phyloP scores from a whole-genome alignment of 768 basidiomycete genomes.

The Boletales sp. region DNA sequence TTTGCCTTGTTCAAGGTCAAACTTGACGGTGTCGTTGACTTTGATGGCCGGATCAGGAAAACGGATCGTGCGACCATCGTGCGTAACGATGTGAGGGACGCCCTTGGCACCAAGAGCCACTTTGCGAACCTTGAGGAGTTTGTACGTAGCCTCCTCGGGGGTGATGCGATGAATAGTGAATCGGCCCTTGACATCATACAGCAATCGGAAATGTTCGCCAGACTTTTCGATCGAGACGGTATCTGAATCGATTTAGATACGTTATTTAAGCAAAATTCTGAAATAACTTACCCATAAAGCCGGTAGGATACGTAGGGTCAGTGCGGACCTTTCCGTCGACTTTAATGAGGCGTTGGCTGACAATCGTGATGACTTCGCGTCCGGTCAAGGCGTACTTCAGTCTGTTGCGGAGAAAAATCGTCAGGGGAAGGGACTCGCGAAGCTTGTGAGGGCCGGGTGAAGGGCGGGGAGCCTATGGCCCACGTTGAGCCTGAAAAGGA shows the following conservation, averaged over 20 bases:
- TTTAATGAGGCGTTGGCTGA: conserved; percentile 96
- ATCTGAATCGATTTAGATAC: conserved; percentile 46
- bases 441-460: conserved; percentile 99
- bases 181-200: conserved; percentile 99
- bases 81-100: conserved; percentile 96
- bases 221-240: conserved; percentile 98
- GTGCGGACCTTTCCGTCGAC: conserved; percentile 99
- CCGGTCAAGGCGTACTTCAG: conserved; percentile 98
- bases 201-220: conserved; percentile 97
- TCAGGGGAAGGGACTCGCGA: conserved; percentile 95
- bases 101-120: conserved; percentile 91
- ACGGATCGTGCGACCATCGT: conserved; percentile 99
- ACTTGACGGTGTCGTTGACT: conserved; percentile 97
- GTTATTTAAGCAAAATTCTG: not conserved
- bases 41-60: conserved; percentile 96
- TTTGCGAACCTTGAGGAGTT: conserved; percentile 91
- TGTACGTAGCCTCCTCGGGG: conserved; percentile 93
- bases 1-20: conserved; percentile 92
- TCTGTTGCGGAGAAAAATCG: conserved; percentile 96
- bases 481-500: conserved; percentile 5
- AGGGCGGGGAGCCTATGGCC: conserved; percentile 83
- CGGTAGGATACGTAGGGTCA: conserved; percentile 93
- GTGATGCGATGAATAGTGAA: conserved; percentile 99
- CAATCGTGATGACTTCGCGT: conserved; percentile 92
- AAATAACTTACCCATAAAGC: conserved; percentile 83